Evolutionary conservation across 192 early-diverging fungal genomes (phyloP), one percentile per base, ranked within the genome.

Genomic region (Entomortierella parvispora): DNA sequence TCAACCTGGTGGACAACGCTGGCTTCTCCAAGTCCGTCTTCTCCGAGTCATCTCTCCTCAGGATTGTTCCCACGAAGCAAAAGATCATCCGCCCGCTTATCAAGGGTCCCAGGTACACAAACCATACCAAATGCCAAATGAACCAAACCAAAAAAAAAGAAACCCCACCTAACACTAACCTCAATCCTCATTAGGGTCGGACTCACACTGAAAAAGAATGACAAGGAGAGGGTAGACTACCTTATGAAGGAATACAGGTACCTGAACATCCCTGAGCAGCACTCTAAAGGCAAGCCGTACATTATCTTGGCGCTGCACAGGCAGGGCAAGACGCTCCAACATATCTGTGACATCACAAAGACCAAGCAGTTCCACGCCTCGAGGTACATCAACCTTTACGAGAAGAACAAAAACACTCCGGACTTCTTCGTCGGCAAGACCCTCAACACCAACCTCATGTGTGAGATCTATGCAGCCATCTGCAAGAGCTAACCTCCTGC

Each of bases 361-460:
- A 60, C 58, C 58, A 60, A 60, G 28, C 58, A 60, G 58, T 46
- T 60, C 45, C 58, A 60, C 28, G 58, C 58, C 58, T 60, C 58
- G 44, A 60, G 26, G 58, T 60, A 60, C 45, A 60, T 60, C 44
- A 17, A 47, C 44, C 58, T 60, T 60, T 60, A 60, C 26, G 58
- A 60, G 58, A 60, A 60, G 44, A 60, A 60, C 58, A 60, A 60
- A 28, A 60, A 60, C 44, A 60, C 58, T 40, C 58, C 58, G 28
- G 58, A 60, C 28, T 60, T 60, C 58, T 60, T 60, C 58, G 26
- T 60, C 29, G 58, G 58, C 58, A 60, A 60, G 58, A 60, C 58
- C 58, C 58, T 60, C 58, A 60, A 60, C 42, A 60, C 58, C 58
- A 60, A 60, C 58, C 58, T 60, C 44, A 60, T 60, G 58, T 60